Conservation (phyloP, 2,329 filamentous ascomycete species). For the Penicillium fuscoglaucum region DNA sequence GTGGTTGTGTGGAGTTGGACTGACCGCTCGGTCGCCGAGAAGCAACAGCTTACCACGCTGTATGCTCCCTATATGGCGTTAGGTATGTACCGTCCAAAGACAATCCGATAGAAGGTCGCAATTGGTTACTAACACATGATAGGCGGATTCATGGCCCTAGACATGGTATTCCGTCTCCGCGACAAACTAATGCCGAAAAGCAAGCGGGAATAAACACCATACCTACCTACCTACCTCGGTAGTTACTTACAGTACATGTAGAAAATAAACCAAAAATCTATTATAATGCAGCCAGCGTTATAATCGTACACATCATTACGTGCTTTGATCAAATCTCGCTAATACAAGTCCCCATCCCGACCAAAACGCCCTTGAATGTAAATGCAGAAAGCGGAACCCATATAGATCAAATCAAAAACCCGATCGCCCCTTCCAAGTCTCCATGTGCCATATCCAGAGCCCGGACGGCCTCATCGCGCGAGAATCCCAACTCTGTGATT, state of each 20-base stretch:
- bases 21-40: conserved; percentile 47
- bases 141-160: conserved; percentile 43
- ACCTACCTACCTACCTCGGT: no score
- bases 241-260: neutral
- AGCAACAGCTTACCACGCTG: conserved; percentile 51
- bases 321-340: conserved; percentile 18
- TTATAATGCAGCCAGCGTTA: conserved; percentile 7
- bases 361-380: conserved; percentile 16
- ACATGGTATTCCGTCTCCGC: conserved; percentile 40
- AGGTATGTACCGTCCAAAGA: conserved; percentile 44
- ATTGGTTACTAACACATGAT: conserved; percentile 6
- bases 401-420: conserved; percentile 71
- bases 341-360: conserved; percentile 17
- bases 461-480: conserved; percentile 71
- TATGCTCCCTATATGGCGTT: conserved; percentile 60
- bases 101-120: neutral
- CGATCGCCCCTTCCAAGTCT: conserved; percentile 85
- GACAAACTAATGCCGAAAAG: conserved; percentile 27
- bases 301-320: conserved; percentile 14
- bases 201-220: conserved; percentile 30
- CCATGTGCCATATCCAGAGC: conserved; percentile 81
- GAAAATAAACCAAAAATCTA: conserved; percentile 2
- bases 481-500: conserved; percentile 75
- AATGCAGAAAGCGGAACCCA: conserved; percentile 6
- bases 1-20: conserved; percentile 61